Evolutionary conservation across 2,329 filamentous ascomycete species (phyloP).

Genomic region (Aspergillus carbonarius): DNA sequence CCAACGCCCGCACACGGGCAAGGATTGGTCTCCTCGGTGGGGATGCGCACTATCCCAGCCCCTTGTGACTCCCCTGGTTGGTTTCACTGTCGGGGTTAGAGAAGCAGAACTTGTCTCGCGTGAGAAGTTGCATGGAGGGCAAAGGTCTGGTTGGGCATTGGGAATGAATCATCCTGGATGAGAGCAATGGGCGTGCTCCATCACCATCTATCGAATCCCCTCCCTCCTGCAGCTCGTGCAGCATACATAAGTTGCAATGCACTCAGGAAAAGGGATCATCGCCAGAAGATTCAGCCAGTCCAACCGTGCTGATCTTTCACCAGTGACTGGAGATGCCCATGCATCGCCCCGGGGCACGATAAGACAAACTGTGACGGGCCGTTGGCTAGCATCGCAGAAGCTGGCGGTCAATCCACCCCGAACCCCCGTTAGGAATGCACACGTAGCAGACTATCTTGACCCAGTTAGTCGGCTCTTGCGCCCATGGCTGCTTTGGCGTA

Average conservation of each 20-base stretch:
- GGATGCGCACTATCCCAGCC: slow-evolving; percentile 7
- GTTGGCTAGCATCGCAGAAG: slow-evolving; percentile 14
- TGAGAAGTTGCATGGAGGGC: background rate
- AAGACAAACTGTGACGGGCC: slow-evolving; percentile 4
- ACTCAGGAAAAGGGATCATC: background rate
- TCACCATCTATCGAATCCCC: background rate
- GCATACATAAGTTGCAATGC: background rate
- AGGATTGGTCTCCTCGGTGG: background rate
- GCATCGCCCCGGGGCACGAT: background rate
- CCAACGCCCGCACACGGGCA: background rate
- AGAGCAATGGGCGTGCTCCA: background rate
- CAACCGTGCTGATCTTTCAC: background rate
- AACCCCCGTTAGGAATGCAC: slow-evolving; percentile 33
- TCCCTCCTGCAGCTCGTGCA: background rate
- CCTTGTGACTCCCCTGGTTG: slow-evolving; percentile 1
- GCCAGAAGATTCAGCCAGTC: background rate
- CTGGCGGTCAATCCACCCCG: slow-evolving; percentile 18
- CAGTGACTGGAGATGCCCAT: background rate
- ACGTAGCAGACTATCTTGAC: slow-evolving; percentile 33
- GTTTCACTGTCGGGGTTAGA: background rate
- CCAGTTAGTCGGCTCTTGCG: slow-evolving; percentile 23
- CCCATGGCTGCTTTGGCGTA: slow-evolving; percentile 14
- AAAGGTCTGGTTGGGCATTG: background rate
- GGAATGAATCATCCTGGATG: background rate
- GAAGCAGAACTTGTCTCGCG: background rate